These are phyloP conservation scores for Aaosphaeria arxii DNA, from an alignment of 2,329 filamentous ascomycete genomes.

Conservation along the genomic window DNA sequence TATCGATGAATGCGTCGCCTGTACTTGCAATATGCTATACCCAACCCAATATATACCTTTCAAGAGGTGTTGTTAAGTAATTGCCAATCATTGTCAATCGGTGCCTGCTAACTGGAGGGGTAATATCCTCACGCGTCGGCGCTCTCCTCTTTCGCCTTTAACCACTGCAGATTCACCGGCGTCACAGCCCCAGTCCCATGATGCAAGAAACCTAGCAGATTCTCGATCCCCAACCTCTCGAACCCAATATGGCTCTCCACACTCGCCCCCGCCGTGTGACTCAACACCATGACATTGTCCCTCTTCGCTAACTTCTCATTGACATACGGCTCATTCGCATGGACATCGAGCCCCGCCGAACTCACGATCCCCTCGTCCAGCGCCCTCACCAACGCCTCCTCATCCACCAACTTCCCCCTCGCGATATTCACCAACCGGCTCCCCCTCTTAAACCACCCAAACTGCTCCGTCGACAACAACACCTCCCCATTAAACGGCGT, in stretches of 20 bases:
- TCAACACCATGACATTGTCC: slow-evolving; percentile 57
- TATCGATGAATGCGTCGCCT: no score
- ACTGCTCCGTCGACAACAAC: slow-evolving; percentile 49
- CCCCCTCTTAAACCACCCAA: slow-evolving; percentile 54
- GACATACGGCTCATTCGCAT: slow-evolving; percentile 58
- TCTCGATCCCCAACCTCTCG: slow-evolving; percentile 65
- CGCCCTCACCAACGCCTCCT: slow-evolving; percentile 60
- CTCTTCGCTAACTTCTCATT: slow-evolving; percentile 45
- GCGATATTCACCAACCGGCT: slow-evolving; percentile 65
- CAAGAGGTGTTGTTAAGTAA: no score
- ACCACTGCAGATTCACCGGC: slow-evolving; percentile 60
- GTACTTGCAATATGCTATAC: no score
- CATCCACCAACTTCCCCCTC: slow-evolving; percentile 62
- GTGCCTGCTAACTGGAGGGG: no score
- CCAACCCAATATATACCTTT: no score
- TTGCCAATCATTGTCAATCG: no score
- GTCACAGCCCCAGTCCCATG: slow-evolving; percentile 50
- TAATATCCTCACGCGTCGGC: no score
- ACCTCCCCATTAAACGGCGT: slow-evolving; percentile 53
- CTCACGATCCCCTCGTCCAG: slow-evolving; percentile 52
- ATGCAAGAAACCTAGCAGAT: slow-evolving; percentile 58
- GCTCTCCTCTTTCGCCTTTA: slow-evolving; percentile 25
- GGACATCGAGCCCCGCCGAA: slow-evolving; percentile 62
- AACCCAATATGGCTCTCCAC: slow-evolving; percentile 66
- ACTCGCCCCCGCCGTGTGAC: slow-evolving; percentile 66